Evolutionary conservation across 345 rosid genomes (phyloP).

Genomic region (Citrus mangshanensis): DNA sequence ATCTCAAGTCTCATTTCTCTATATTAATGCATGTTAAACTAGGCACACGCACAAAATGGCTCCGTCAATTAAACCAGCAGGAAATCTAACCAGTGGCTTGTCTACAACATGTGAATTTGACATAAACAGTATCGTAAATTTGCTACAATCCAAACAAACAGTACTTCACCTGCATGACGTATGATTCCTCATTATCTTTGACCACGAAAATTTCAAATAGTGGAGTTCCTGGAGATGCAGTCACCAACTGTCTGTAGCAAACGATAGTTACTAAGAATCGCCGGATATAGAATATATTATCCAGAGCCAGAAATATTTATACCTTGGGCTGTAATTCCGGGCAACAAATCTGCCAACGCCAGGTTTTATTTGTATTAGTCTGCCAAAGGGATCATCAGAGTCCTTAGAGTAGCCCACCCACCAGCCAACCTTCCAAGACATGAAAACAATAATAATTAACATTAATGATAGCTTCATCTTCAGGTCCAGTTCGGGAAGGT

Average conservation of each 20-base stretch:
- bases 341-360: constrained; percentile 89
- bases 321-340: constrained; percentile 88
- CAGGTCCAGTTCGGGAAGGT: background rate
- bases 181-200: constrained; percentile 60
- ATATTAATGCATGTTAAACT: background rate
- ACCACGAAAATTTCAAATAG: constrained; percentile 92
- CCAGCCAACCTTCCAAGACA: constrained; percentile 81
- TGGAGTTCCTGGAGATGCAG: constrained; percentile 80
- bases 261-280: constrained; percentile 16
- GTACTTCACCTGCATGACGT: constrained; percentile 70
- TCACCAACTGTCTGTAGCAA: constrained; percentile 77
- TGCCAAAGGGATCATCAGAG: constrained; percentile 83
- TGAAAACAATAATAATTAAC: constrained; percentile 9
- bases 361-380: constrained; percentile 74
- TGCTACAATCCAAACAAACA: constrained; percentile 9
- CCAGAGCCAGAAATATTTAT: constrained; percentile 16
- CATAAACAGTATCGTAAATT: background rate
- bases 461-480: background rate
- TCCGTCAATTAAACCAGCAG: background rate
- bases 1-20: background rate
- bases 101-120: background rate
- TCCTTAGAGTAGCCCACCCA: constrained; percentile 90
- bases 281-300: constrained; percentile 9
- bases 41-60: background rate
- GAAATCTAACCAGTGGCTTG: background rate